phyloP scores from a whole-genome alignment of 2,329 filamentous ascomycete genomes.

The Akanthomyces uredinophilus region DNA sequence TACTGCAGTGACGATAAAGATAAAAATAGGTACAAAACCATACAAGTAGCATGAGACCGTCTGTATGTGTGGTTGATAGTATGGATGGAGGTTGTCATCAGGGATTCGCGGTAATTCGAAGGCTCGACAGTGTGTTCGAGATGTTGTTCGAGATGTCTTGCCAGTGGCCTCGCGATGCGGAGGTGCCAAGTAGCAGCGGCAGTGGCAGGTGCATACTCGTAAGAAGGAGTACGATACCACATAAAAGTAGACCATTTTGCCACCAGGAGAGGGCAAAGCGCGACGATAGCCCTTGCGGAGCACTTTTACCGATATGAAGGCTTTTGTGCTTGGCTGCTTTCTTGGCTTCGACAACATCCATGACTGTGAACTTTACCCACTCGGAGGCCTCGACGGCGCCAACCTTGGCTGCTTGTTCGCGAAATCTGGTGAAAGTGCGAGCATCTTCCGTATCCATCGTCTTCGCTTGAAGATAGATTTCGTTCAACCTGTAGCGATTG shows the following conservation, averaged over 20 bases:
- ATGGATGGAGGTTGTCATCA: too few relatives aligned
- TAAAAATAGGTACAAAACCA: too few relatives aligned
- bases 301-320: not conserved
- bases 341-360: not conserved
- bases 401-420: not conserved
- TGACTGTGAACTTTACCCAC: not conserved
- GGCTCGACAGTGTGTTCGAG: not conserved
- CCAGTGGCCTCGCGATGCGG: not conserved
- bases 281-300: not conserved
- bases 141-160: not conserved
- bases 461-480: conserved; percentile 13
- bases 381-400: not conserved
- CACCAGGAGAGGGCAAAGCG: not conserved
- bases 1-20: too few relatives aligned
- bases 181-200: not conserved
- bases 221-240: not conserved
- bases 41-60: too few relatives aligned
- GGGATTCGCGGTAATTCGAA: not conserved
- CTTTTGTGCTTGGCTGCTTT: not conserved
- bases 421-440: not conserved
- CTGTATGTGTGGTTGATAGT: not conserved
- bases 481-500: conserved; percentile 17
- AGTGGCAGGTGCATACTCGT: not conserved
- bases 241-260: not conserved
- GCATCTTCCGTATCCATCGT: not conserved